These are phyloP conservation scores for Phytopythium delawarense DNA, from an alignment of 352 stramenopile species.

Conservation along the genomic window DNA sequence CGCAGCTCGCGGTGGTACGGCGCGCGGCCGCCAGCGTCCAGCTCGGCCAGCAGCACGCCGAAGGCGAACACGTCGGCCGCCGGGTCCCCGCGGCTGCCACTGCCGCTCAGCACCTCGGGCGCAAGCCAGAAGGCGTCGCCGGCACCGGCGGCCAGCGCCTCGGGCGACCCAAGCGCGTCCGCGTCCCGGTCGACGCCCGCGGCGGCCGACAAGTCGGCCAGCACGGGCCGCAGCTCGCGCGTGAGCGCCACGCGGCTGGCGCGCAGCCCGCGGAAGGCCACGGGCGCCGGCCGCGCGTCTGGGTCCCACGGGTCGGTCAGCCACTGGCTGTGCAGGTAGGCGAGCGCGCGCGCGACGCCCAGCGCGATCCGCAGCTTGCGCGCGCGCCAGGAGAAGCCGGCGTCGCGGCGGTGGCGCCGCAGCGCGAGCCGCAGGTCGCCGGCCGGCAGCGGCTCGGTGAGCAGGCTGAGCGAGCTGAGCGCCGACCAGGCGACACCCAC, in stretches of 20 bases:
- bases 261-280: conserved; percentile 21
- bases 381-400: conserved; percentile 16
- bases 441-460: conserved; percentile 14
- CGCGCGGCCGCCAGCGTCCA: conserved; percentile 32
- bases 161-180: conserved; percentile 9
- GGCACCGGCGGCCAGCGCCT: conserved; percentile 18
- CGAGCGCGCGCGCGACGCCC: conserved; percentile 14
- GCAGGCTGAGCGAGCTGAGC: conserved; percentile 15
- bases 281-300: not conserved
- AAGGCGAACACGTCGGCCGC: conserved; percentile 68
- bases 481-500: conserved; percentile 52
- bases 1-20: conserved; percentile 17
- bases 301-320: too few species aligned
- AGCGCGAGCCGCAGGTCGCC: conserved; percentile 19
- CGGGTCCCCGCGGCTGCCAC: conserved; percentile 26
- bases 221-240: conserved; percentile 16
- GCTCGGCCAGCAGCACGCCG: conserved; percentile 41
- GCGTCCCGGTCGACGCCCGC: conserved; percentile 6
- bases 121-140: conserved; percentile 31
- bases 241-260: conserved; percentile 21
- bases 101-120: conserved; percentile 49
- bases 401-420: conserved; percentile 10
- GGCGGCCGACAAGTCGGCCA: conserved; percentile 21
- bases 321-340: conserved; percentile 18
- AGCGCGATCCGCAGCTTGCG: conserved; percentile 21